phyloP scores from a whole-genome alignment of 2,329 filamentous ascomycete species.

The Colletotrichum lini region DNA sequence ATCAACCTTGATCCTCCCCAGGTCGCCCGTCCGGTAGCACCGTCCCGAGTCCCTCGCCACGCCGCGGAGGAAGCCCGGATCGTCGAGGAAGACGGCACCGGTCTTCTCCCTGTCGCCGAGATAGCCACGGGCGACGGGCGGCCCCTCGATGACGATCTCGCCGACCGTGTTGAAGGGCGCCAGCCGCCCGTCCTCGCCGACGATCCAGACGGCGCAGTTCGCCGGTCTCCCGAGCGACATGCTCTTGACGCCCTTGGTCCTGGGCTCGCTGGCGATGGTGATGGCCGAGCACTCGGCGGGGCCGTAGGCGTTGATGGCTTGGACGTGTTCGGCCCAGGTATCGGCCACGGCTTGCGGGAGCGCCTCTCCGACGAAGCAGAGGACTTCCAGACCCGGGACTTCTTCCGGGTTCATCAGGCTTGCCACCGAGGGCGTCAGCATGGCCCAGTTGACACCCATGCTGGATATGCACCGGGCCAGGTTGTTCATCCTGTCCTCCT shows the following conservation, averaged over 20 bases:
- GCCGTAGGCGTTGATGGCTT: conserved; percentile 42
- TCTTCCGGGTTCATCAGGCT: conserved; percentile 26
- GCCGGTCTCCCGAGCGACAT: conserved; percentile 18
- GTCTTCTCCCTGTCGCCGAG: conserved; percentile 20
- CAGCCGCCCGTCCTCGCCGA: conserved; percentile 43
- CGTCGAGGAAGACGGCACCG: conserved; percentile 7
- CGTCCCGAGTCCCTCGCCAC: conserved; percentile 14
- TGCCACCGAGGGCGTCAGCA: conserved; percentile 41
- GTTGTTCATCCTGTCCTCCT: conserved; percentile 54
- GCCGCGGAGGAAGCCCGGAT: conserved; percentile 25
- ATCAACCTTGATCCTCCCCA: conserved; percentile 33
- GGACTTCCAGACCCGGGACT: conserved; percentile 25
- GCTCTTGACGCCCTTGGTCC: conserved; percentile 13
- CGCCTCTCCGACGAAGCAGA: conserved; percentile 40
- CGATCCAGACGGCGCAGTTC: conserved; percentile 46
- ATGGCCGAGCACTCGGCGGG: conserved; percentile 43
- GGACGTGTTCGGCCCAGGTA: conserved; percentile 41
- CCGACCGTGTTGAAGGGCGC: conserved; percentile 45
- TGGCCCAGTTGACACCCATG: conserved; percentile 31
- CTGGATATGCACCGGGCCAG: conserved; percentile 10
- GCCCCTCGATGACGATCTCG: conserved; percentile 49
- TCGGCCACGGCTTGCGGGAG: conserved; percentile 33
- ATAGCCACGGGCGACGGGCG: conserved; percentile 44
- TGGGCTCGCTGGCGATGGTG: conserved; percentile 29
- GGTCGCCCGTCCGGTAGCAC: conserved; percentile 38